Evolutionary conservation across 2,329 filamentous ascomycete genomes (phyloP).

Genomic region (Arthrobotrys sinensis): DNA sequence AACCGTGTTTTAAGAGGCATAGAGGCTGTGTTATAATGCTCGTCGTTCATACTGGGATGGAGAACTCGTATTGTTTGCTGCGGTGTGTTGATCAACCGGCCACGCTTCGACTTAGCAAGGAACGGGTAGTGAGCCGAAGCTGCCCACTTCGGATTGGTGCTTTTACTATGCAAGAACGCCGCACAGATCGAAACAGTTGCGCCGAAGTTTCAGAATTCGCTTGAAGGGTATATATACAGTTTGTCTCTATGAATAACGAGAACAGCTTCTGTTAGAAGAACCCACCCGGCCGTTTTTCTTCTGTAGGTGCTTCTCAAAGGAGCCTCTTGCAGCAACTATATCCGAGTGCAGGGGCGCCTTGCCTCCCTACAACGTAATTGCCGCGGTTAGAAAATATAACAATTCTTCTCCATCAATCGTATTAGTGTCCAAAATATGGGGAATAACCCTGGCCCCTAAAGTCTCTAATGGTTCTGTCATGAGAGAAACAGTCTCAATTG

Average conservation of each 20-base stretch:
- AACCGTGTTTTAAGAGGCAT: not conserved
- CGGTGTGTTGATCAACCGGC: not conserved
- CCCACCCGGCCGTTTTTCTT: too few species aligned
- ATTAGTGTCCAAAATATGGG: conserved; percentile 1
- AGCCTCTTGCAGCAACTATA: not conserved
- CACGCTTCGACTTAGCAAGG: not conserved
- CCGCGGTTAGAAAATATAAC: not conserved
- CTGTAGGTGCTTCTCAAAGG: not conserved
- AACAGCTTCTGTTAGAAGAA: too few species aligned
- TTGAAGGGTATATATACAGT: too few species aligned
- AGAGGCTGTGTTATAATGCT: conserved; percentile 11
- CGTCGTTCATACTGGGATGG: not conserved
- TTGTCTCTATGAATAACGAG: too few species aligned
- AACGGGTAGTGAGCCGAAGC: not conserved
- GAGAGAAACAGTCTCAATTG: not conserved
- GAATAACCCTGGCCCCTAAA: not conserved
- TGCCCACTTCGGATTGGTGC: not conserved
- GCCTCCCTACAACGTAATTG: not conserved
- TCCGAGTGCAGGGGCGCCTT: not conserved
- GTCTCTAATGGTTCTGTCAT: not conserved
- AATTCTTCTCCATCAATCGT: not conserved
- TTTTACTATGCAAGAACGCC: too few species aligned
- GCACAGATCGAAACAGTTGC: too few species aligned
- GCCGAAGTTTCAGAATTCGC: too few species aligned
- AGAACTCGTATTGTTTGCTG: not conserved